Evolutionary conservation across 768 basidiomycete genomes (phyloP).

Genomic region (Lentinula lateritia): DNA sequence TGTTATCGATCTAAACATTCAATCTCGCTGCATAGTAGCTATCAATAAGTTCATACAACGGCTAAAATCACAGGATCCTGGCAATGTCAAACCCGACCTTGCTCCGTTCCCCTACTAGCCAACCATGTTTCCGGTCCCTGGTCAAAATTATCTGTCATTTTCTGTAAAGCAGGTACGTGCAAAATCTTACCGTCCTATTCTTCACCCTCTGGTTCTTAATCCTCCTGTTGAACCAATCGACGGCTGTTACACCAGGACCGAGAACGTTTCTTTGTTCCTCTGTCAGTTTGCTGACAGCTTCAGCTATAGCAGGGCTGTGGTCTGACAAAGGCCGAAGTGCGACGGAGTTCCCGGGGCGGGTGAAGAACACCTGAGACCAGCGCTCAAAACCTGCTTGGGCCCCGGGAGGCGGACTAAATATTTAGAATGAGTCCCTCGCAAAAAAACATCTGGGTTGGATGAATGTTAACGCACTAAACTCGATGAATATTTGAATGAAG

Average conservation of each 20-base stretch:
- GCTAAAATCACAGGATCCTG: background rate
- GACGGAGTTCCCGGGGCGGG: constrained; percentile 44
- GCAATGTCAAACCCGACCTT: constrained; percentile 1
- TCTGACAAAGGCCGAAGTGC: constrained; percentile 39
- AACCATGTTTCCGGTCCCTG: constrained; percentile 12
- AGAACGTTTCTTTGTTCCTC: constrained; percentile 11
- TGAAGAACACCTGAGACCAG: constrained; percentile 61
- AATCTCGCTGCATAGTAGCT: background rate
- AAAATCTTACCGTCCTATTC: constrained; percentile 13
- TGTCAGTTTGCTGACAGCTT: constrained; percentile 26
- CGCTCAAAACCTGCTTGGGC: constrained; percentile 40
- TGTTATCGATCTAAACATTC: background rate
- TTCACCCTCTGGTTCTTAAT: constrained; percentile 17
- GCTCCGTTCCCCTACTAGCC: constrained; percentile 16
- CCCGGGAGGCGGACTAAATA: constrained; percentile 40
- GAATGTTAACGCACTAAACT: constrained; percentile 26
- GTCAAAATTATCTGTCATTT: background rate
- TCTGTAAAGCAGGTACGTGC: background rate
- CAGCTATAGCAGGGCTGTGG: constrained; percentile 39
- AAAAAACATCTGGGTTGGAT: background rate
- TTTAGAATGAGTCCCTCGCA: background rate
- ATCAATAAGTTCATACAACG: background rate
- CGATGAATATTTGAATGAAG: constrained; percentile 38
- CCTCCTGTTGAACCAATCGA: constrained; percentile 18
- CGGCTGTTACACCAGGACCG: constrained; percentile 15